phyloP scores from a whole-genome alignment of 2,329 filamentous ascomycete species.

The Aspergillus brunneoviolaceus region DNA sequence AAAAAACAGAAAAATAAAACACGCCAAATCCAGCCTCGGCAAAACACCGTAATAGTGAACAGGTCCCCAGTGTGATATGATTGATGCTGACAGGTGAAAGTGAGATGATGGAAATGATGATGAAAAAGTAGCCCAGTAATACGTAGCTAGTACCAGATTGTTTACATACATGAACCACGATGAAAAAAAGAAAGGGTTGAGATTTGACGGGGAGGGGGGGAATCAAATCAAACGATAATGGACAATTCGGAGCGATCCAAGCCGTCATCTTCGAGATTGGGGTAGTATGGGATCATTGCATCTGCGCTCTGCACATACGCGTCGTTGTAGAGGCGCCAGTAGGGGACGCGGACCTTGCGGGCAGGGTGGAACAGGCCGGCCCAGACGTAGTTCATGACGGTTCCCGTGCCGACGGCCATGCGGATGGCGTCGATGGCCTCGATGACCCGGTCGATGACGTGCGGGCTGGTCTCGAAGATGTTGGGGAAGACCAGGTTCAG shows the following conservation, averaged over 20 bases:
- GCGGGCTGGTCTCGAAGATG: slow-evolving; percentile 93
- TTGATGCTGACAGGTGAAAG: neutral
- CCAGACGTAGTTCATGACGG: slow-evolving; percentile 98
- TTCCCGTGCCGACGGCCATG: slow-evolving; percentile 85
- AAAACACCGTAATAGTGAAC: slow-evolving; percentile 11
- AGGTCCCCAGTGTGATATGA: slow-evolving; percentile 6
- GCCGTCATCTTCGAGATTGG: slow-evolving; percentile 76
- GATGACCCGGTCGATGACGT: slow-evolving; percentile 97
- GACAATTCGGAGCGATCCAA: slow-evolving; percentile 76
- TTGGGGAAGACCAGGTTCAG: slow-evolving; percentile 96
- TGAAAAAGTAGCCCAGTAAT: neutral
- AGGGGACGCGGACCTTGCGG: slow-evolving; percentile 87
- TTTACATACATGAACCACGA: slow-evolving; percentile 10
- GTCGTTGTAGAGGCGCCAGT: slow-evolving; percentile 97
- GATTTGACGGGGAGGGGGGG: slow-evolving; percentile 11
- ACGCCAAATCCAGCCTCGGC: slow-evolving; percentile 6
- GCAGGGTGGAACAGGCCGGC: slow-evolving; percentile 96
- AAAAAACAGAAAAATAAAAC: neutral
- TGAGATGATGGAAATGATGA: neutral
- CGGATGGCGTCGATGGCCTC: slow-evolving; percentile 96
- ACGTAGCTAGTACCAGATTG: neutral
- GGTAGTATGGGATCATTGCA: slow-evolving; percentile 95
- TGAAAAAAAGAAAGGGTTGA: neutral
- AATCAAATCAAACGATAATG: slow-evolving; percentile 67
- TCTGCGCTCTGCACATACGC: slow-evolving; percentile 93